Evolutionary conservation across 495 filamentous ascomycete species (phyloP).

Genomic region (Lepraria neglecta): DNA sequence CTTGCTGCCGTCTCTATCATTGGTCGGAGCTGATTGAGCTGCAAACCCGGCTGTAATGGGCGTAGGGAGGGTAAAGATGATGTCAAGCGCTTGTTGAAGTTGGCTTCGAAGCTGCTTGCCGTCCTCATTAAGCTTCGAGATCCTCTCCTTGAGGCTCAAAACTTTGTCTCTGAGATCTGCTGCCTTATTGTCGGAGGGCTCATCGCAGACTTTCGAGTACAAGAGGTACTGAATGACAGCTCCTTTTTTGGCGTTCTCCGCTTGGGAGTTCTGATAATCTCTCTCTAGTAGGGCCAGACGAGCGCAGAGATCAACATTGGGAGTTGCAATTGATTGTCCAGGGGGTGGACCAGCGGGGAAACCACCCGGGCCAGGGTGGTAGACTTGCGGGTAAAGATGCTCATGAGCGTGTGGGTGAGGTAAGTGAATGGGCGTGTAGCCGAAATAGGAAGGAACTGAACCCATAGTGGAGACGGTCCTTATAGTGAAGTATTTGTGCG

Average conservation of each 20-base stretch:
- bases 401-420: background rate
- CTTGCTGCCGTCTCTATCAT: background rate
- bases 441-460: background rate
- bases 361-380: background rate
- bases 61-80: background rate
- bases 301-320: background rate
- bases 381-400: background rate
- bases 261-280: background rate
- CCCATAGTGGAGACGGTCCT: background rate
- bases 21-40: background rate
- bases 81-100: constrained; percentile 1
- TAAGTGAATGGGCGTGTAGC: background rate
- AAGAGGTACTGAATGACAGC: background rate
- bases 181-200: background rate
- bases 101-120: background rate
- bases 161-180: background rate
- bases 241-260: background rate
- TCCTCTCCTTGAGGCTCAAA: background rate
- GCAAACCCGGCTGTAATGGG: background rate
- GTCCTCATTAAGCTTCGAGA: background rate
- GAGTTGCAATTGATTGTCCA: background rate
- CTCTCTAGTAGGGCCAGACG: constrained; percentile 1
- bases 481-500: too few species aligned
- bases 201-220: background rate
- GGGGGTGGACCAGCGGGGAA: background rate